Conservation (phyloP, 23 red algal genomes). For the Gracilaria caudata region DNA sequence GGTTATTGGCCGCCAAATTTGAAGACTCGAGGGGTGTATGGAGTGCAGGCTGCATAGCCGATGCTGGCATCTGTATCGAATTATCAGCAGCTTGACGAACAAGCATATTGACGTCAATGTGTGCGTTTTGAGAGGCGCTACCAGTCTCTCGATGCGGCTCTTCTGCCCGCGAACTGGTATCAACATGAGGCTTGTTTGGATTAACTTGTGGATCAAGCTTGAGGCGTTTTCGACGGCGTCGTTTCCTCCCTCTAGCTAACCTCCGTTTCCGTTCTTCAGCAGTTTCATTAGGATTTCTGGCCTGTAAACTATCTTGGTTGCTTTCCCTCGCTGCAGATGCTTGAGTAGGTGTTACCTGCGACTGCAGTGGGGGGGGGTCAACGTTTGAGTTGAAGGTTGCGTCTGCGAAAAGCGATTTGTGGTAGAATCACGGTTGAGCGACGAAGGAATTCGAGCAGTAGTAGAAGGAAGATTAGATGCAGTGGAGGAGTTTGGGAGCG, state of each 20-base stretch:
- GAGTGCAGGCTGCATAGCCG: background rate
- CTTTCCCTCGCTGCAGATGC: background rate
- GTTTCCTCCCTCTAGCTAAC: conserved; percentile 44
- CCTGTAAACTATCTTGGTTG: background rate
- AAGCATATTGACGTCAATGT: conserved; percentile 2
- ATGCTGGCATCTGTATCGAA: background rate
- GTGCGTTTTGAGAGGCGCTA: background rate
- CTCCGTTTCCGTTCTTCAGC: conserved; percentile 51
- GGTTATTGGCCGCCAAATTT: background rate
- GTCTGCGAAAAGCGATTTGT: background rate
- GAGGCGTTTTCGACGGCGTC: conserved; percentile 49
- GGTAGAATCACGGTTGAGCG: background rate
- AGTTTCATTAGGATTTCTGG: conserved; percentile 24
- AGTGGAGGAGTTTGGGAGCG: background rate
- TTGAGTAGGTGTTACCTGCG: background rate
- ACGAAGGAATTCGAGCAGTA: background rate
- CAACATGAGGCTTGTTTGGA: background rate
- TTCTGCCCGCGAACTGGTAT: background rate
- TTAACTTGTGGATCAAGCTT: conserved; percentile 25
- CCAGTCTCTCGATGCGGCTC: background rate
- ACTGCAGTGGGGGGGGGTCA: background rate
- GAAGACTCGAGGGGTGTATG: background rate
- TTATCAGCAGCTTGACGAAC: conserved; percentile 16
- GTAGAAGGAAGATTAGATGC: background rate
- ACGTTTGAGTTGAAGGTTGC: background rate